phyloP scores from a whole-genome alignment of 2,329 filamentous ascomycete species.

The Immersiporthe knoxdaviesiana region DNA sequence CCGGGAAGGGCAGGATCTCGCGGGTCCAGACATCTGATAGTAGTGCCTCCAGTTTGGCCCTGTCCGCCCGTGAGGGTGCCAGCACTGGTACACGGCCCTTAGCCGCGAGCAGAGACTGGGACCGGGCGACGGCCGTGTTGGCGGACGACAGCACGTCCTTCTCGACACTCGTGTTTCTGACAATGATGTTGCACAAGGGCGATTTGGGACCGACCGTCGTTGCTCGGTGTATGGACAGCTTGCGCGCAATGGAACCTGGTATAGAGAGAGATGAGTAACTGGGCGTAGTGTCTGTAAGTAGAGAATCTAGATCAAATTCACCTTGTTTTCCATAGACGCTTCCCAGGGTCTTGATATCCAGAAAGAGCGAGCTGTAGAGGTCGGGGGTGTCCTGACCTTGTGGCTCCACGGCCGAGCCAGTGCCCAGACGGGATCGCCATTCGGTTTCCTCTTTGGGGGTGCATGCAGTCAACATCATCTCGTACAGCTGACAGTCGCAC shows the following conservation, averaged over 20 bases:
- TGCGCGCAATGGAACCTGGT: constrained; percentile 67
- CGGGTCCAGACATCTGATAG: constrained; percentile 84
- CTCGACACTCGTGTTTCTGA: constrained; percentile 79
- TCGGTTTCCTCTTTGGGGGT: constrained; percentile 76
- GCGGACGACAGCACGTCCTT: constrained; percentile 56
- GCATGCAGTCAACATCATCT: constrained; percentile 86
- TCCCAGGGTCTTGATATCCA: constrained; percentile 75
- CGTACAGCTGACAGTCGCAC: constrained; percentile 74
- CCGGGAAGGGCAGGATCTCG: constrained; percentile 79
- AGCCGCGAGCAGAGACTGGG: constrained; percentile 76
- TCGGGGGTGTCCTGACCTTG: constrained; percentile 49
- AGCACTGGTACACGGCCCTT: constrained; percentile 69
- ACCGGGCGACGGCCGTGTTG: constrained; percentile 68
- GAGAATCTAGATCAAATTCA: constrained; percentile 35
- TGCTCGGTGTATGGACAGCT: constrained; percentile 78
- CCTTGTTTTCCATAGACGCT: constrained; percentile 75
- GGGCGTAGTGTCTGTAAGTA: constrained; percentile 7
- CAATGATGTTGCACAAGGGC: constrained; percentile 74
- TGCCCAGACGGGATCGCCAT: constrained; percentile 73
- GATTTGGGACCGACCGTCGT: constrained; percentile 73
- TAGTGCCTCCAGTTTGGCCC: constrained; percentile 74
- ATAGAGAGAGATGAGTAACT: constrained; percentile 13
- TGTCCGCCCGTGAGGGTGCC: constrained; percentile 73
- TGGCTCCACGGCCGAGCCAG: constrained; percentile 40
- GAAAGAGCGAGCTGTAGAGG: constrained; percentile 62